Conservation (phyloP, 805 yeast genomes). For the Nakazawaea pomicola region DNA sequence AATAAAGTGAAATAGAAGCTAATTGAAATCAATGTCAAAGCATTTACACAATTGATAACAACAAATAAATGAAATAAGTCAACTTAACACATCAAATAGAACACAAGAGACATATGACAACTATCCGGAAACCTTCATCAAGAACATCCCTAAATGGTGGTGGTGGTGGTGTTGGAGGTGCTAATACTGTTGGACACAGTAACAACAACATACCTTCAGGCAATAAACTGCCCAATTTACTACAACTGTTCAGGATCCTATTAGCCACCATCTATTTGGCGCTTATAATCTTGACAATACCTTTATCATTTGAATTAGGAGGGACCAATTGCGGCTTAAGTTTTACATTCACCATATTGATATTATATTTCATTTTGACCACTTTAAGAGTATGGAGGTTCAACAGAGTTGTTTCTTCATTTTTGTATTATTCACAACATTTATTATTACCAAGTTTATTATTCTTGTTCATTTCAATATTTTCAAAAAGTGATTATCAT, state of each 20-base stretch:
- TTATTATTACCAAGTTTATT: conserved; percentile 75
- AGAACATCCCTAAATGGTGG: conserved; percentile 7
- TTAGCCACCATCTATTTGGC: conserved; percentile 58
- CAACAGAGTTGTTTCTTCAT: conserved; percentile 37
- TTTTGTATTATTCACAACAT: conserved; percentile 76
- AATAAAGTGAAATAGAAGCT: too few relatives aligned
- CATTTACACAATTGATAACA: too few relatives aligned
- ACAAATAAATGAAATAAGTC: too few relatives aligned
- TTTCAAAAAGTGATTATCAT: conserved; percentile 28
- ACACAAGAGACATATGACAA: conserved; percentile 8
- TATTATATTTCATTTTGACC: conserved; percentile 67
- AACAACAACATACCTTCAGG: neutral
- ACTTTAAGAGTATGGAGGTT: conserved; percentile 57
- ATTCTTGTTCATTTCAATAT: conserved; percentile 59
- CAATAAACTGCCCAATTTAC: neutral
- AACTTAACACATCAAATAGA: too few relatives aligned
- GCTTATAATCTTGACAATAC: conserved; percentile 75
- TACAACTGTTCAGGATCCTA: conserved; percentile 27
- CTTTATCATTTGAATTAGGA: conserved; percentile 91
- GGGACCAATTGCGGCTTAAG: conserved; percentile 87
- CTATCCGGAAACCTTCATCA: conserved; percentile 8
- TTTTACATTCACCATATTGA: conserved; percentile 68
- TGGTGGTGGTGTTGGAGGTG: conserved; percentile 2
- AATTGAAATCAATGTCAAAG: too few relatives aligned
- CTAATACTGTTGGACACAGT: neutral